phyloP scores from a whole-genome alignment of 2,329 filamentous ascomycete genomes.

The Stachybotrys elegans region DNA sequence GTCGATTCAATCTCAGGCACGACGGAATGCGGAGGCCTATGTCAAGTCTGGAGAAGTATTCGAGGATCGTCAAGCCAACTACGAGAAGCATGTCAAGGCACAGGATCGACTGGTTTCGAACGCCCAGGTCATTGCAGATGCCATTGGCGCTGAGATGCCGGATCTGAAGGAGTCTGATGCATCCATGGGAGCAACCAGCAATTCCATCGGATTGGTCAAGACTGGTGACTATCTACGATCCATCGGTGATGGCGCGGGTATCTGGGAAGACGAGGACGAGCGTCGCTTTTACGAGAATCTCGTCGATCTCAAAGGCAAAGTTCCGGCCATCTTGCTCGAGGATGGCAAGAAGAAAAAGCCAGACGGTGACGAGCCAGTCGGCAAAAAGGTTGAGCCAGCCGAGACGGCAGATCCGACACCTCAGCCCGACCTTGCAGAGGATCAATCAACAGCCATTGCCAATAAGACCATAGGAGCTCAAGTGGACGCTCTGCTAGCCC shows the following conservation, averaged over 20 bases:
- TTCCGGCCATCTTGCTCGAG: conserved; percentile 88
- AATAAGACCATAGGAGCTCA: conserved; percentile 98
- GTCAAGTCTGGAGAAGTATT: conserved; percentile 98
- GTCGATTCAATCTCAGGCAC: conserved; percentile 76
- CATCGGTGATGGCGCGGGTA: conserved; percentile 84
- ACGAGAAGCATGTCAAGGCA: conserved; percentile 87
- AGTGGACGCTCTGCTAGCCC: conserved; percentile 82
- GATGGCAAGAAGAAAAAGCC: conserved; percentile 91
- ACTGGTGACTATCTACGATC: conserved; percentile 88
- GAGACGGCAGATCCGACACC: conserved; percentile 49
- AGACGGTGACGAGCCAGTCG: conserved; percentile 75
- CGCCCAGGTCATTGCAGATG: conserved; percentile 85
- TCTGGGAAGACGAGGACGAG: conserved; percentile 99
- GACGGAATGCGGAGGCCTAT: conserved; percentile 95
- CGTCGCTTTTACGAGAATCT: conserved; percentile 97
- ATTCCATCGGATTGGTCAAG: conserved; percentile 88
- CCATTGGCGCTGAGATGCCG: conserved; percentile 87
- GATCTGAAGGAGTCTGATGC: conserved; percentile 82
- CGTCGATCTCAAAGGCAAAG: conserved; percentile 90
- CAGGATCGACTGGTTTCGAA: conserved; percentile 89
- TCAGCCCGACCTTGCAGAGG: conserved; percentile 55
- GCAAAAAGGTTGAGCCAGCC: conserved; percentile 61
- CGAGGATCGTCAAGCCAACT: conserved; percentile 92
- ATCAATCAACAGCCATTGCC: conserved; percentile 87
- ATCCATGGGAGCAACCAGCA: conserved; percentile 57